phyloP scores from a whole-genome alignment of 345 rosid genomes.

The Syzygium aromaticum region DNA sequence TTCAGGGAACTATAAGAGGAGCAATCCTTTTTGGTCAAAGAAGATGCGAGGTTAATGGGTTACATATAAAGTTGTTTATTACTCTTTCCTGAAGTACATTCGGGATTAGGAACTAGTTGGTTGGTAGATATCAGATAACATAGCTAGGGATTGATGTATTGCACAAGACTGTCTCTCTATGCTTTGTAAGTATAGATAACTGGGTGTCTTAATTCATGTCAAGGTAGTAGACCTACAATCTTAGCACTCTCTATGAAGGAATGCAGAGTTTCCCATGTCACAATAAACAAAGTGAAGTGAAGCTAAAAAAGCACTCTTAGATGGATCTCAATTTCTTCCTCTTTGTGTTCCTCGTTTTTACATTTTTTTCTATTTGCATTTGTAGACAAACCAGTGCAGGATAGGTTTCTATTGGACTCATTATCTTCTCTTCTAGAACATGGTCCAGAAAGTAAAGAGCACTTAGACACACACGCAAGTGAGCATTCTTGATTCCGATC shows the following conservation, averaged over 20 bases:
- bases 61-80: neutral
- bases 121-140: neutral
- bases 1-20: neutral
- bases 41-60: neutral
- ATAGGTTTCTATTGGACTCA: neutral
- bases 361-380: neutral
- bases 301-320: neutral
- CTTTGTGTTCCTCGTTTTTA: neutral
- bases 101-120: neutral
- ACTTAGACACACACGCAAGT: neutral
- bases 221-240: neutral
- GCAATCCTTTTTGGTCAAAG: neutral
- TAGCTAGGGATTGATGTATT: neutral
- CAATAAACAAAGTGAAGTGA: neutral
- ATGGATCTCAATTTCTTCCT: neutral
- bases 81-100: neutral
- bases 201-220: neutral
- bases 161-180: neutral
- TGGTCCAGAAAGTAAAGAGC: neutral
- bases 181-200: neutral
- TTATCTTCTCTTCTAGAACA: neutral
- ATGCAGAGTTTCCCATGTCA: neutral
- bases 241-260: neutral
- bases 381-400: neutral
- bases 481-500: neutral